Base-by-base conservation (phyloP, 495 filamentous ascomycete species). In the Cryomyces antarcticus region DNA sequence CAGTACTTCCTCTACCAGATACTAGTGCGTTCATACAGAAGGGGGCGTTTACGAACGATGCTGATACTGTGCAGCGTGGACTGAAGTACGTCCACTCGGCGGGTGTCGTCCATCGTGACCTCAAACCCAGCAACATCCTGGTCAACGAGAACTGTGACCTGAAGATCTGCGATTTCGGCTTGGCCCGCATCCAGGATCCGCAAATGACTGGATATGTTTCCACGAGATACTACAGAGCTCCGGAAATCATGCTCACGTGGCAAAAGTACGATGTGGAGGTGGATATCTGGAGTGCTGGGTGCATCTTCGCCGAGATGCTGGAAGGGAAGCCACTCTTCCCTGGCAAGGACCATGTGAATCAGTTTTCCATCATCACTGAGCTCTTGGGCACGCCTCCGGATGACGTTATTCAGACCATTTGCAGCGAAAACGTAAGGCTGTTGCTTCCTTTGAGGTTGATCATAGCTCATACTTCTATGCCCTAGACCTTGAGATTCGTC, bases 171-270 rank as follows among this genome's bases (percentile, higher is more conserved):
- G 89, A 97, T 59, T 97, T 97, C 53, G 89, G 89, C 46, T 68
- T 97, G 43, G 89, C 89, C 35, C 82, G 89, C 54, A 93, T 97
- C 54, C 89, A 97, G 62, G 89, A 97, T 54, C 89, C 89, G n/a
- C 89, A 97, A 63, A 97, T 97, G 89, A 97, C 89, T 34, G 89
- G 89, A 53, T 97, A 97, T 56, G 89, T 97, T 36, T 97, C 89
- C 39, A 97, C 89, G 41, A 71, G 89, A 66, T 97, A 97, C 69
- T 97, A 97, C 66, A 80, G 89, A 40, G 89, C 89, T 4, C 89
- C 89, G 11, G 89, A 97, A 63, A 97, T 97, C 57, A 97, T 97
- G 89, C 84, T 97, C 53, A 97, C 89, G 37, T 97, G 89, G 89
- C 89, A 97, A 62, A 97, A 96, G 64, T 97, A 97, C 63, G 89